A percentile compares a stretch with the other conserved stretches of the same genome.
These are phyloP conservation scores for Sporothrix variecibatus DNA, from an alignment of 2,329 filamentous ascomycete genomes.

Conservation along the genomic window DNA sequence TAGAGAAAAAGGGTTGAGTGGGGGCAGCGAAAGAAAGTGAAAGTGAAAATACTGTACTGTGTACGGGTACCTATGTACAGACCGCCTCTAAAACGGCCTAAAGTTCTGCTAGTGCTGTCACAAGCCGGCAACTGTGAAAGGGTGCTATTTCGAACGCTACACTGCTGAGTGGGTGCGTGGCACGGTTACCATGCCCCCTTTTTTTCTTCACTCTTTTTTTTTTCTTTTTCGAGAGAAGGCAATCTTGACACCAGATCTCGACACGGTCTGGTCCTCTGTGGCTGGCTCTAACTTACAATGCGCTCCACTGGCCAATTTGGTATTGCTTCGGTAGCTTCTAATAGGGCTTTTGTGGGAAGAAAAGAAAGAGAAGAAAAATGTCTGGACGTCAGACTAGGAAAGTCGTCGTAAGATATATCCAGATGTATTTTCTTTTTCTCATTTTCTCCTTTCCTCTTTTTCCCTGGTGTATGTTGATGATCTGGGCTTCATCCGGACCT, in stretches of 20 bases:
- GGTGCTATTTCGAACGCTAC: neutral
- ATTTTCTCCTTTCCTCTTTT: neutral
- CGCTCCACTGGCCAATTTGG: constrained; percentile 7
- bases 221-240: neutral
- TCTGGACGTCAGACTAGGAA: neutral
- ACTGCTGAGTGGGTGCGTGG: no score
- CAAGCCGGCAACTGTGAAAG: constrained; percentile 8
- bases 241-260: neutral
- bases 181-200: neutral
- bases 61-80: constrained; percentile 8
- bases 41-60: neutral
- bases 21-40: neutral
- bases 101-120: neutral
- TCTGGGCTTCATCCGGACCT: neutral
- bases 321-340: neutral
- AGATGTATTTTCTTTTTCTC: neutral
- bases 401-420: neutral
- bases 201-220: neutral
- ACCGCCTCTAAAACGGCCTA: neutral
- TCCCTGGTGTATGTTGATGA: neutral
- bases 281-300: neutral
- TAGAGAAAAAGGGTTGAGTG: constrained; percentile 19
- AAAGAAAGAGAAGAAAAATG: neutral
- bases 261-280: neutral
- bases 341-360: neutral